phyloP scores from a whole-genome alignment of 192 early-diverging fungal genomes.

The Rhizoclosmatium globosum region DNA sequence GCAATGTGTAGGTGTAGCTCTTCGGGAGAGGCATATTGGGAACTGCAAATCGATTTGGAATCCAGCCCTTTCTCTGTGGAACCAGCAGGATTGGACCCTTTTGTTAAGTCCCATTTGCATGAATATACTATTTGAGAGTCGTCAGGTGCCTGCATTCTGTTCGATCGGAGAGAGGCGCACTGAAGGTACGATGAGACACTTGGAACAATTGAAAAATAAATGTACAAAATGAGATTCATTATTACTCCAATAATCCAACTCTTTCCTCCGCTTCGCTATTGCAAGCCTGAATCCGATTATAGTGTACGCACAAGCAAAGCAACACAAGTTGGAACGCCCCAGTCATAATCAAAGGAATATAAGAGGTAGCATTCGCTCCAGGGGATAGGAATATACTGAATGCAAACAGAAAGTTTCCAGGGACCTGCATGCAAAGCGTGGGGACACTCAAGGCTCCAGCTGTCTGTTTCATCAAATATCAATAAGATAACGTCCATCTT shows the following conservation, averaged over 20 bases:
- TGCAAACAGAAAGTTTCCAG: constrained; percentile 79
- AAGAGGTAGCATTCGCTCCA: constrained; percentile 93
- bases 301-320: constrained; percentile 74
- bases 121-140: too few species aligned
- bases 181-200: too few species aligned
- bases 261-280: not conserved
- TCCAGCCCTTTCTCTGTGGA: too few species aligned
- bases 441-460: constrained; percentile 93
- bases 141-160: too few species aligned
- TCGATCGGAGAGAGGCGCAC: too few species aligned
- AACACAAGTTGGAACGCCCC: constrained; percentile 86
- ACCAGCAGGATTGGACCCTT: too few species aligned
- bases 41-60: too few species aligned
- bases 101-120: too few species aligned
- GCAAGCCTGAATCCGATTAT: not conserved
- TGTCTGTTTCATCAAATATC: constrained; percentile 47
- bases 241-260: not conserved
- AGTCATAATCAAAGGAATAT: constrained; percentile 85
- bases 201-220: too few species aligned
- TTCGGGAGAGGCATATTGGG: too few species aligned
- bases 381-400: constrained; percentile 81
- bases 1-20: too few species aligned
- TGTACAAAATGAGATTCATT: not conserved
- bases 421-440: constrained; percentile 48
- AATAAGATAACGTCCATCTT: not conserved